These are phyloP conservation scores for Apiospora malaysiana DNA, from an alignment of 2,329 filamentous ascomycete species.

Conservation along the genomic window DNA sequence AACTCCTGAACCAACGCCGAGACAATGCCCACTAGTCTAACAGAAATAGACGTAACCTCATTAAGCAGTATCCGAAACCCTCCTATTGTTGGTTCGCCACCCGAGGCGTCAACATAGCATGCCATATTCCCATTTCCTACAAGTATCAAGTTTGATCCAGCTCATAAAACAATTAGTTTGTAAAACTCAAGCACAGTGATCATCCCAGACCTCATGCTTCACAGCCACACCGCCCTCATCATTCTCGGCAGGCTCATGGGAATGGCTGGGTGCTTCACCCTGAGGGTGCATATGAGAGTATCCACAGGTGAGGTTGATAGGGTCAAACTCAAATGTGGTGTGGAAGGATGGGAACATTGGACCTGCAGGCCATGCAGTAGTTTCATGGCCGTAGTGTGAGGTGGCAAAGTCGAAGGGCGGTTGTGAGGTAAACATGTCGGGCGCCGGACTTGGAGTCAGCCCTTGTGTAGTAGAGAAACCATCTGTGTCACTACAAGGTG, in stretches of 20 bases:
- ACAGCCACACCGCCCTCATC: slow-evolving; percentile 38
- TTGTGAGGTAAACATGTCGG: slow-evolving; percentile 40
- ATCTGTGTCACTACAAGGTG: slow-evolving; percentile 60
- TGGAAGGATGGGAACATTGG: slow-evolving; percentile 49
- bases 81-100: neutral
- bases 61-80: slow-evolving; percentile 2
- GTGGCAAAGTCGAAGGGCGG: slow-evolving; percentile 38
- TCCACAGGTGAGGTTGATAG: slow-evolving; percentile 41
- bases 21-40: neutral
- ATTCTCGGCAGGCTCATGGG: slow-evolving; percentile 33
- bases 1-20: slow-evolving; percentile 1
- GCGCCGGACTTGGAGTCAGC: slow-evolving; percentile 40
- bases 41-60: slow-evolving; percentile 1
- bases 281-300: slow-evolving; percentile 39
- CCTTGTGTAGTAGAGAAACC: slow-evolving; percentile 38
- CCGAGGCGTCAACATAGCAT: neutral
- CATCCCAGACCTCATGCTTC: slow-evolving; percentile 45
- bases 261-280: slow-evolving; percentile 32
- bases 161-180: too few relatives aligned
- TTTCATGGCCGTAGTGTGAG: slow-evolving; percentile 38
- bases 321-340: slow-evolving; percentile 46
- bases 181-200: slow-evolving; percentile 23
- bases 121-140: neutral
- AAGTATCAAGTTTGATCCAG: neutral
- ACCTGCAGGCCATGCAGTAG: slow-evolving; percentile 38